phyloP scores from a whole-genome alignment of 2,329 filamentous ascomycete species.

The Phaeosphaeria sp. region DNA sequence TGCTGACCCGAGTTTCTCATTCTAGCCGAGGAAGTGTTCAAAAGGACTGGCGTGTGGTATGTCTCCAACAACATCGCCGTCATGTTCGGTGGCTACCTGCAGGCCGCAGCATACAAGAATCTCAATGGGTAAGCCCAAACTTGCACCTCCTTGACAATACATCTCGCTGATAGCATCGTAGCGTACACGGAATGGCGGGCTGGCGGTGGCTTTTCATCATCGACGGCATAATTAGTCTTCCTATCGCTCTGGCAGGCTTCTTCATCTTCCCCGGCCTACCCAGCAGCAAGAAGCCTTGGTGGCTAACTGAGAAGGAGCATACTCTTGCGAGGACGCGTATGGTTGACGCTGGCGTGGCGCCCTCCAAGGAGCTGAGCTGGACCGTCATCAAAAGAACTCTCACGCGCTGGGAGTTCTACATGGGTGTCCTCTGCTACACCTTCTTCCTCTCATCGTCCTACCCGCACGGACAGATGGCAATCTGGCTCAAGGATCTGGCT shows the following conservation, averaged over 20 bases:
- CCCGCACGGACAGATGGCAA: slow-evolving; percentile 57
- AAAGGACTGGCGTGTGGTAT: slow-evolving; percentile 62
- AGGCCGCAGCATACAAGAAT: slow-evolving; percentile 61
- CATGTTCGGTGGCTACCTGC: slow-evolving; percentile 66
- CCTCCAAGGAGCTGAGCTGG: slow-evolving; percentile 51
- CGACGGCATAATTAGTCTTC: slow-evolving; percentile 63
- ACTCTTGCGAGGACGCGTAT: slow-evolving; percentile 39
- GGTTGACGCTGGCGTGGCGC: slow-evolving; percentile 37
- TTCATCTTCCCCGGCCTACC: slow-evolving; percentile 62
- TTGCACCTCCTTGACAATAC: no score
- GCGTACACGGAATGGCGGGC: slow-evolving; percentile 54
- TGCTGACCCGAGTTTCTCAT: background rate
- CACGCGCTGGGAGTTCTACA: slow-evolving; percentile 59
- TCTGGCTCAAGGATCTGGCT: slow-evolving; percentile 60
- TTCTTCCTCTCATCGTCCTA: slow-evolving; percentile 51
- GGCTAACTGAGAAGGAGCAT: slow-evolving; percentile 50
- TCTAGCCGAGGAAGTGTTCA: slow-evolving; percentile 54
- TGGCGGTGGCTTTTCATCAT: slow-evolving; percentile 64
- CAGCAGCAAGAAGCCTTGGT: slow-evolving; percentile 57
- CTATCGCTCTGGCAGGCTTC: slow-evolving; percentile 62
- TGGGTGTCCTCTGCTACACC: slow-evolving; percentile 57
- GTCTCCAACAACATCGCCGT: slow-evolving; percentile 59
- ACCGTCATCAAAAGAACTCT: slow-evolving; percentile 56
- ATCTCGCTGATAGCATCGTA: slow-evolving; percentile 2
- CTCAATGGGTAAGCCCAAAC: slow-evolving; percentile 51